A percentile compares a stretch with the other conserved stretches of the same genome.
phyloP scores from a whole-genome alignment of 345 rosid genomes.

The Noccaea caerulescens region DNA sequence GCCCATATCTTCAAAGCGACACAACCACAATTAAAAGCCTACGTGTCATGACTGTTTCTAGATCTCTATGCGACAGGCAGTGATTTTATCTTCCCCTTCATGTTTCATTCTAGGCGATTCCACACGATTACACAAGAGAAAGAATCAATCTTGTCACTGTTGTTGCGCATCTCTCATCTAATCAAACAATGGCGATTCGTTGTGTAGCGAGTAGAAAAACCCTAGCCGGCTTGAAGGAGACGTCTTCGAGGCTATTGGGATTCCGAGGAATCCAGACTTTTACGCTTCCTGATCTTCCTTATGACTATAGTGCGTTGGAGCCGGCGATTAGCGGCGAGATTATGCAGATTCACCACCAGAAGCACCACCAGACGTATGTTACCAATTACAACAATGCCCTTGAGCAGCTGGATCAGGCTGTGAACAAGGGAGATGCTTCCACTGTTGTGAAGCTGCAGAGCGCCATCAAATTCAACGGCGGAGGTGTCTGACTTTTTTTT shows the following conservation, averaged over 20 bases:
- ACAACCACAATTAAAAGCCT: not conserved
- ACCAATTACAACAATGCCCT: conserved; percentile 89
- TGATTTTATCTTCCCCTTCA: not conserved
- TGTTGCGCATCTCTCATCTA: not conserved
- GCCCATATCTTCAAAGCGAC: conserved; percentile 13
- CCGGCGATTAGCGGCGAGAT: conserved; percentile 94
- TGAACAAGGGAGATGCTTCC: conserved; percentile 66
- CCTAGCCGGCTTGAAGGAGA: conserved; percentile 45
- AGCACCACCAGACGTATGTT: conserved; percentile 91
- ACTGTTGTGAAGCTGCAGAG: conserved; percentile 73
- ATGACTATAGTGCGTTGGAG: conserved; percentile 87
- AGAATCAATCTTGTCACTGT: not conserved
- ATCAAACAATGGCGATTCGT: conserved; percentile 69
- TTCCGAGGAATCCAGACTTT: conserved; percentile 52
- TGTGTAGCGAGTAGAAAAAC: conserved; percentile 48
- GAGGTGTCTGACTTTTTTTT: conserved; percentile 54
- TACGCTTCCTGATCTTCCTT: conserved; percentile 88
- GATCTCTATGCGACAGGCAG: conserved; percentile 14
- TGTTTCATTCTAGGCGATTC: conserved; percentile 10
- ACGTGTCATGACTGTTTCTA: conserved; percentile 15
- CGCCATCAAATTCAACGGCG: conserved; percentile 96
- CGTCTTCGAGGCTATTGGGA: conserved; percentile 21
- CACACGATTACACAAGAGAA: not conserved
- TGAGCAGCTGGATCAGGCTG: conserved; percentile 75
- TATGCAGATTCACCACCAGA: conserved; percentile 97